Base-by-base conservation (phyloP, 371 early-diverging fungal species). In the Sporodiniella umbellata region DNA sequence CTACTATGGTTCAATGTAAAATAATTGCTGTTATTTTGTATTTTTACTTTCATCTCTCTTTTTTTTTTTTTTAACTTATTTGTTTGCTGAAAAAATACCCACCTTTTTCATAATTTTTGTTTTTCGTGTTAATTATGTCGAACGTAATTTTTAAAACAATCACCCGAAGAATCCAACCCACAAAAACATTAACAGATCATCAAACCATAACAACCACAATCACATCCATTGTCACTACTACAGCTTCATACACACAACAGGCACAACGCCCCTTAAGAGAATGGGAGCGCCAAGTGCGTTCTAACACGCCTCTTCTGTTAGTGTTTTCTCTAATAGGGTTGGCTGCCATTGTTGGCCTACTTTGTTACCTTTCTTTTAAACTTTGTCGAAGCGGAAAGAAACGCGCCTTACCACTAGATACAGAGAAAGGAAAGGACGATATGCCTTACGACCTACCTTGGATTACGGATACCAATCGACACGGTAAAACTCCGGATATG, bases 321-420 rank as follows among this genome's bases (percentile, higher is more conserved):
- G 54, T 56, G 6, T 72, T 72, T 60, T 69, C 73, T 18, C 51
- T 64, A 12, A 52, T 72, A 15, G 73, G 73, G 0, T 23, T 72
- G 10, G 24, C 69, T 6, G 28, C 67, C 6, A 31, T 65, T 3
- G 18, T 65, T 2, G 56, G 40, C 10, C 28, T 55, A 19, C 49
- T 71, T 8, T 28, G 45, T 3, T 70, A 59, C 28, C 18, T 66
- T 19, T 49, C 42, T 10, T 70, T 57, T 31, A 49, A 61, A 19
- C 58, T 66, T 7, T 69, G 33, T 44, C 49, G 17, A 18, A 8
- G 38, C 42, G 15, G 14, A 11, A 35, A 3, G 14, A 35, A 35
- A 15, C 7, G 8, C 0, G 7, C 2, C 15, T 35, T 14, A 2
- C 30, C 30, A 4, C 4, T 4, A 4, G 14, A n/a, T 35, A 14